Conservation (phyloP, 73 alveolate genomes). For the Blepharisma stoltei region DNA sequence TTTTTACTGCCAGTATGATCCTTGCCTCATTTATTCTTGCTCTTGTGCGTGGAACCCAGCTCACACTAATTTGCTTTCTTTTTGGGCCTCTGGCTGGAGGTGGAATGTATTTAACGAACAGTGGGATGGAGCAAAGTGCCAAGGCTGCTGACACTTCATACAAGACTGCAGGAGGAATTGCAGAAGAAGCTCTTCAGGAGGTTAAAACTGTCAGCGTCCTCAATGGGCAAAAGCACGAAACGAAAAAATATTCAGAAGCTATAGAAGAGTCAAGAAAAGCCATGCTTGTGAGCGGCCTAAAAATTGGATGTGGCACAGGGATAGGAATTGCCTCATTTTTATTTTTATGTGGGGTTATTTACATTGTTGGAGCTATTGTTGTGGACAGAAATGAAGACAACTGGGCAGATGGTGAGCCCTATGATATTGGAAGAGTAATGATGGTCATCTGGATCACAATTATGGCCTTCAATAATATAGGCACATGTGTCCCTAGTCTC, state of each 20-base stretch:
- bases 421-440: background rate
- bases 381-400: background rate
- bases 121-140: constrained; percentile 31
- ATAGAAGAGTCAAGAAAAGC: no score
- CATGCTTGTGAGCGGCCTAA: background rate
- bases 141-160: constrained; percentile 35
- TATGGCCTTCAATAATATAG: constrained; percentile 32
- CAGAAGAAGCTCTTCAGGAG: constrained; percentile 62
- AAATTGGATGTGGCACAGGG: constrained; percentile 24
- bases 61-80: constrained; percentile 40
- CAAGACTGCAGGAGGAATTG: constrained; percentile 54
- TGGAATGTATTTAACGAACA: constrained; percentile 9
- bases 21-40: constrained; percentile 46
- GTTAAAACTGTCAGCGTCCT: constrained; percentile 54
- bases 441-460: constrained; percentile 13
- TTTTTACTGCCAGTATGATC: constrained; percentile 44
- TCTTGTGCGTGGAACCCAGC: constrained; percentile 45
- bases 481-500: constrained; percentile 55
- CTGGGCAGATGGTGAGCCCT: background rate
- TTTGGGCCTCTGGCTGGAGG: constrained; percentile 37
- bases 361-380: constrained; percentile 8
- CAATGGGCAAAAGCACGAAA: constrained; percentile 30
- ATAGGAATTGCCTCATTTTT: constrained; percentile 4
- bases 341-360: background rate
- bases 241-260: background rate